Evolutionary conservation across 805 yeast species (phyloP).

Genomic region (Candida ficus): DNA sequence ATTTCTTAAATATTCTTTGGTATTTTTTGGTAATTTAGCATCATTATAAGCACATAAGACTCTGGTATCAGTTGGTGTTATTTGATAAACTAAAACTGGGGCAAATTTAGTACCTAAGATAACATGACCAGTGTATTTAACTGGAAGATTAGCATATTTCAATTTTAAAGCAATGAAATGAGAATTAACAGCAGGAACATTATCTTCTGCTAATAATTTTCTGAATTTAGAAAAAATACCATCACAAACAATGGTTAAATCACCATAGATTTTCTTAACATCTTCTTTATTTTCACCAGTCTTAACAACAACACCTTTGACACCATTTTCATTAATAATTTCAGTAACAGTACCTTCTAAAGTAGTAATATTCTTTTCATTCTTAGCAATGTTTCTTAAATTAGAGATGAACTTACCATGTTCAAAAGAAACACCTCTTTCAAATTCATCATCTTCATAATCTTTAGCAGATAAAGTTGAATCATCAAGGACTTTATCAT

Average conservation of each 20-base stretch:
- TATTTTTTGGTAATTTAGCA: conserved; percentile 64
- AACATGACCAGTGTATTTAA: conserved; percentile 81
- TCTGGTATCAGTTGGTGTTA: conserved; percentile 76
- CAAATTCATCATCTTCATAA: conserved; percentile 55
- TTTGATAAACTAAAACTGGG: conserved; percentile 86
- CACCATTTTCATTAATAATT: conserved; percentile 51
- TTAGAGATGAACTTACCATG: conserved; percentile 86
- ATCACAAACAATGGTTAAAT: conserved; percentile 76
- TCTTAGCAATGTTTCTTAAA: conserved; percentile 62
- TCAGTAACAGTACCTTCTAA: conserved; percentile 80
- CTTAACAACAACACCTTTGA: conserved; percentile 72
- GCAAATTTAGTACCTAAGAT: conserved; percentile 73
- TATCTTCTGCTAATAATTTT: conserved; percentile 56
- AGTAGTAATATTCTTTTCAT: conserved; percentile 70
- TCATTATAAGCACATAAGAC: conserved; percentile 84
- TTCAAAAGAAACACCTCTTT: conserved; percentile 81
- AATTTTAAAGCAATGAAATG: conserved; percentile 84
- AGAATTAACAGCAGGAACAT: conserved; percentile 66
- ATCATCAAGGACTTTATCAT: conserved; percentile 50
- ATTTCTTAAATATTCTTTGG: conserved; percentile 52
- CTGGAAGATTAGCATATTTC: conserved; percentile 69
- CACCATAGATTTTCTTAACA: conserved; percentile 44
- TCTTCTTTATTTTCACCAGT: conserved; percentile 33
- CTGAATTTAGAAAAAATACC: conserved; percentile 94
- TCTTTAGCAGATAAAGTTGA: conserved; percentile 41